Evolutionary conservation across 148 eudicot genomes (phyloP).

Genomic region (Cornus suecica): DNA sequence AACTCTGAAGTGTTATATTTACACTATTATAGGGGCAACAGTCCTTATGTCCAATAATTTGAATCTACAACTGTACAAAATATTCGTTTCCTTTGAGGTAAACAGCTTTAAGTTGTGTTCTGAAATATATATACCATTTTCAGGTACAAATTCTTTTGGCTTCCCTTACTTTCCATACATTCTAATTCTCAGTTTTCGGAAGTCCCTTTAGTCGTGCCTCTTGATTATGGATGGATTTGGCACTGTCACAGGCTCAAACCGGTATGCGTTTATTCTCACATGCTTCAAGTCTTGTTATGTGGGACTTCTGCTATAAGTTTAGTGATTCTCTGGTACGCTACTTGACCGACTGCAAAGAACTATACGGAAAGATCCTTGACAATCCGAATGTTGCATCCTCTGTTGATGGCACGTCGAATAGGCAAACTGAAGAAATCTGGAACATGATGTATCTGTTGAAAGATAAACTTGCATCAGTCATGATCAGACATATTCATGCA

Average conservation of each 20-base stretch:
- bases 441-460: conserved; percentile 48
- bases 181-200: conserved; percentile 36
- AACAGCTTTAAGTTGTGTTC: background rate
- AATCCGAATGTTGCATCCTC: conserved; percentile 51
- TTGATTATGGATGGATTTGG: conserved; percentile 96
- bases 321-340: conserved; percentile 50
- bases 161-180: conserved; percentile 85
- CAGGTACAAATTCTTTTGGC: conserved; percentile 73
- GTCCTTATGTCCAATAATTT: no score
- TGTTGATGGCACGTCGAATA: conserved; percentile 41
- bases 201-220: conserved; percentile 78
- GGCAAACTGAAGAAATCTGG: conserved; percentile 54
- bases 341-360: conserved; percentile 54
- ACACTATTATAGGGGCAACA: no score
- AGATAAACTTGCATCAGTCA: no score
- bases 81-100: background rate
- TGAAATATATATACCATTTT: background rate
- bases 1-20: no score
- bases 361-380: conserved; percentile 71
- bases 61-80: no score
- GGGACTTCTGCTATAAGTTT: background rate
- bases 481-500: no score
- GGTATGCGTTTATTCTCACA: conserved; percentile 23
- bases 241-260: conserved; percentile 93
- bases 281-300: background rate